Evolutionary conservation across 768 basidiomycete genomes (phyloP).

Genomic region (Tulasnella sp.): DNA sequence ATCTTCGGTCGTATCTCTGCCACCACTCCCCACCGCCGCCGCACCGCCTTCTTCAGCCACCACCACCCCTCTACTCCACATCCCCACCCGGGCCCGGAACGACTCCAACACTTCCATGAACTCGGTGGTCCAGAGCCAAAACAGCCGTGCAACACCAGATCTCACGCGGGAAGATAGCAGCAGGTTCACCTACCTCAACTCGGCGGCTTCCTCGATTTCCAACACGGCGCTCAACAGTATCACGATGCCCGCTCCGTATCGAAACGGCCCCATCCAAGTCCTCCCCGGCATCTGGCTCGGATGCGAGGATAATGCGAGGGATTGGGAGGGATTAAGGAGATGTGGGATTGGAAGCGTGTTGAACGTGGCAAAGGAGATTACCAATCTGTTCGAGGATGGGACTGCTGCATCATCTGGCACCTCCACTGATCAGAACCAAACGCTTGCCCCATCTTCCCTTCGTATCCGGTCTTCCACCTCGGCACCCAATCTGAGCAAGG

Average conservation of each 20-base stretch:
- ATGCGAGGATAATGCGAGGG: constrained; percentile 81
- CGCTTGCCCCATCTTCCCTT: background rate
- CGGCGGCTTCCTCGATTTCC: background rate
- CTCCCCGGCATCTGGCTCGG: constrained; percentile 83
- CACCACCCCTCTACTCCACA: background rate
- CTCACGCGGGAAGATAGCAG: constrained; percentile 46
- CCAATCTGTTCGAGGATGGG: background rate
- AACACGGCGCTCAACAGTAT: constrained; percentile 7
- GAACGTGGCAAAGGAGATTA: constrained; percentile 89
- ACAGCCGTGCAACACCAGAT: background rate
- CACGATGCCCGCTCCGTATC: constrained; percentile 41
- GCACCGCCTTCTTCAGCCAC: background rate
- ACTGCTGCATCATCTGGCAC: too few relatives aligned
- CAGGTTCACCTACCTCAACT: constrained; percentile 41
- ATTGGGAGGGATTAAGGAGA: constrained; percentile 59
- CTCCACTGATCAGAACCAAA: background rate
- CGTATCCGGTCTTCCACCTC: constrained; percentile 47
- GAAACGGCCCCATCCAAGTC: constrained; percentile 71
- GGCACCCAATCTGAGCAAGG: constrained; percentile 45
- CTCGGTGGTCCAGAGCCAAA: constrained; percentile 4
- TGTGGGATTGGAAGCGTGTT: constrained; percentile 69
- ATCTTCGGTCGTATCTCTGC: constrained; percentile 63
- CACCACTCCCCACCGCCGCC: constrained; percentile 32
- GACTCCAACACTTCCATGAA: constrained; percentile 1
- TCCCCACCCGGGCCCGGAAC: constrained; percentile 3